phyloP scores from a whole-genome alignment of 257 asterid species.

The Agastache rugosa region DNA sequence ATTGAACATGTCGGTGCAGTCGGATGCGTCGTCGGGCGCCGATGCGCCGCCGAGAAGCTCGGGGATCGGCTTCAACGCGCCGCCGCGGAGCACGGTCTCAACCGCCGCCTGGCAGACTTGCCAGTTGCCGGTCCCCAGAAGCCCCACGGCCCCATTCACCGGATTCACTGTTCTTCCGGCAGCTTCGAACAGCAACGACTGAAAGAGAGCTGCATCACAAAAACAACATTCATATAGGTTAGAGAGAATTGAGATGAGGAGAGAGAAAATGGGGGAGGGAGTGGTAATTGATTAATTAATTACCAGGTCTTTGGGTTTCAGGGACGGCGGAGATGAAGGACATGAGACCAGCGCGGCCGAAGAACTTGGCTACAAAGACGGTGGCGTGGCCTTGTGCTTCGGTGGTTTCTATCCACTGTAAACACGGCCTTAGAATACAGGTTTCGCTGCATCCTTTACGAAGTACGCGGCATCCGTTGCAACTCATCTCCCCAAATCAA shows the following conservation, averaged over 20 bases:
- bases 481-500: slow-evolving; percentile 49
- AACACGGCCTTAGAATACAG: slow-evolving; percentile 54
- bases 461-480: slow-evolving; percentile 80
- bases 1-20: slow-evolving; percentile 50
- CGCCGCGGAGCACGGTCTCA: slow-evolving; percentile 64
- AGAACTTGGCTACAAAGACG: slow-evolving; percentile 68
- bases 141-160: slow-evolving; percentile 65
- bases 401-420: slow-evolving; percentile 60
- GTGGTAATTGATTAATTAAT: background rate
- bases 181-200: slow-evolving; percentile 61
- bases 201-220: slow-evolving; percentile 50
- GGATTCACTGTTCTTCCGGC: slow-evolving; percentile 72
- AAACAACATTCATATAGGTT: background rate
- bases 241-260: background rate
- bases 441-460: slow-evolving; percentile 69
- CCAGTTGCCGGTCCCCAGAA: slow-evolving; percentile 63
- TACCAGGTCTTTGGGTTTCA: slow-evolving; percentile 55
- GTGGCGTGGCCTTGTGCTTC: slow-evolving; percentile 72
- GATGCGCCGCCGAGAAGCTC: slow-evolving; percentile 46
- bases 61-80: slow-evolving; percentile 52
- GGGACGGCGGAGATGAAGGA: slow-evolving; percentile 70
- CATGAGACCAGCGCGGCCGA: slow-evolving; percentile 77
- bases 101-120: slow-evolving; percentile 71
- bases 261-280: background rate
- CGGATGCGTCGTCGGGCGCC: slow-evolving; percentile 59